Evolutionary conservation across 768 basidiomycete genomes (phyloP).

Genomic region (Fistulinella prunicolor): DNA sequence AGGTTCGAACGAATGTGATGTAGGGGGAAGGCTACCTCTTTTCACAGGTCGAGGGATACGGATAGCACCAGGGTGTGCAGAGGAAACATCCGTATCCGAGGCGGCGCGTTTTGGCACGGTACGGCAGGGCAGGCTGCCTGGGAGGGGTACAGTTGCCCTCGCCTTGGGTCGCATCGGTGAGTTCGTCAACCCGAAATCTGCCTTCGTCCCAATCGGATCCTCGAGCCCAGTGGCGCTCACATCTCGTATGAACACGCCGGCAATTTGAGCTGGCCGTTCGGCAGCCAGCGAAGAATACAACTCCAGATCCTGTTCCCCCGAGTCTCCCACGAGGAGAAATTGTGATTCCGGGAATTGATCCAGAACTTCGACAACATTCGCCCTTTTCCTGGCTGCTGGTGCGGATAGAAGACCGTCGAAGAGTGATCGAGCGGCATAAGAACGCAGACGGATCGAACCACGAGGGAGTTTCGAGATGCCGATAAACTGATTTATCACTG

Average conservation of each 20-base stretch:
- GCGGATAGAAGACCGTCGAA: conserved; percentile 82
- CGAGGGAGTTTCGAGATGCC: conserved; percentile 62
- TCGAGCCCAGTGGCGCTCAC: conserved; percentile 47
- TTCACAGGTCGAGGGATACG: conserved; percentile 14
- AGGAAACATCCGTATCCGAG: conserved; percentile 20
- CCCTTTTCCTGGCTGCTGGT: conserved; percentile 79
- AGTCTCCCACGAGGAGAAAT: conserved; percentile 89
- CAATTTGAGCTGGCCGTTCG: conserved; percentile 65
- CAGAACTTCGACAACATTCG: conserved; percentile 74
- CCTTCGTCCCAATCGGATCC: conserved; percentile 58
- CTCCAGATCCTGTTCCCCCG: conserved; percentile 94
- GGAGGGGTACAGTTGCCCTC: conserved; percentile 7
- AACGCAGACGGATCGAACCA: conserved; percentile 78
- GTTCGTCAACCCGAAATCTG: background rate
- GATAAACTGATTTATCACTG: conserved; percentile 76
- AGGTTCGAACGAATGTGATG: conserved; percentile 10
- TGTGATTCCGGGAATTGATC: conserved; percentile 67
- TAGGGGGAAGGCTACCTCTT: conserved; percentile 12
- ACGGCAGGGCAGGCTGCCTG: conserved; percentile 1
- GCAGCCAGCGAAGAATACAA: conserved; percentile 76
- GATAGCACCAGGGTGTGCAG: conserved; percentile 5
- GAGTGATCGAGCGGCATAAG: conserved; percentile 80
- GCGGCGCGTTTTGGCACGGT: conserved; percentile 14
- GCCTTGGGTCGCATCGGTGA: conserved; percentile 6
- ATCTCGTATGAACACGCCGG: conserved; percentile 83